Evolutionary conservation across 441 rosid genomes (phyloP).

Genomic region (Gossypium aridum): DNA sequence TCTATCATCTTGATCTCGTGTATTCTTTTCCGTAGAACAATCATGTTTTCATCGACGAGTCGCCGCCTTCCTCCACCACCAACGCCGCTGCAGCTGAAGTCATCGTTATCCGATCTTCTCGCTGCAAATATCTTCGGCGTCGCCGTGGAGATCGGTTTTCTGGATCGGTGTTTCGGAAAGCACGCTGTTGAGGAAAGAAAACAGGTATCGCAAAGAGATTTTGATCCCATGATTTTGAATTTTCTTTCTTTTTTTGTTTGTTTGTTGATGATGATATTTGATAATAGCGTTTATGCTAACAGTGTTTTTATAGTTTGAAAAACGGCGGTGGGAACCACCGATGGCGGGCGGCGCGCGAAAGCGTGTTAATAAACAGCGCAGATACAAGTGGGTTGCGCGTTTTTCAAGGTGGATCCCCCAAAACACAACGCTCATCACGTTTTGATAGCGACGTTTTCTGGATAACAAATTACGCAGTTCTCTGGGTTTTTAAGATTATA

Average conservation of each 20-base stretch:
- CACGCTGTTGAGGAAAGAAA: neutral
- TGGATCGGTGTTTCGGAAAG: neutral
- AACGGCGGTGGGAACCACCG: neutral
- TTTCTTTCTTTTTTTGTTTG: neutral
- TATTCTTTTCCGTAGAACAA: constrained; percentile 58
- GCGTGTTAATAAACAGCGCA: constrained; percentile 4
- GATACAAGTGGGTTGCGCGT: constrained; percentile 3
- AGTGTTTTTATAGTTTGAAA: neutral
- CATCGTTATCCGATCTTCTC: constrained; percentile 15
- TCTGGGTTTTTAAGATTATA: too few relatives aligned
- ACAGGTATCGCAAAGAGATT: constrained; percentile 15
- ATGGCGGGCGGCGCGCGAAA: neutral
- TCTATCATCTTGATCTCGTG: constrained; percentile 69
- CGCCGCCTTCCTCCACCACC: neutral
- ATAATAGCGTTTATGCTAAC: neutral
- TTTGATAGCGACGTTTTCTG: neutral
- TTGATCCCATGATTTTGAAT: constrained; percentile 15
- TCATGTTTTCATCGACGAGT: constrained; percentile 55
- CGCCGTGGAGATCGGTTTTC: neutral
- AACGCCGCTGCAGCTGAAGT: constrained; percentile 23
- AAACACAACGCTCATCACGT: neutral
- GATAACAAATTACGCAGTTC: too few relatives aligned
- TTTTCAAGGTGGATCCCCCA: neutral
- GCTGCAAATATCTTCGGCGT: constrained; percentile 12
- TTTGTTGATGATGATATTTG: neutral